Conservation (phyloP, 495 filamentous ascomycete genomes). For the Cetradonia linearis region DNA sequence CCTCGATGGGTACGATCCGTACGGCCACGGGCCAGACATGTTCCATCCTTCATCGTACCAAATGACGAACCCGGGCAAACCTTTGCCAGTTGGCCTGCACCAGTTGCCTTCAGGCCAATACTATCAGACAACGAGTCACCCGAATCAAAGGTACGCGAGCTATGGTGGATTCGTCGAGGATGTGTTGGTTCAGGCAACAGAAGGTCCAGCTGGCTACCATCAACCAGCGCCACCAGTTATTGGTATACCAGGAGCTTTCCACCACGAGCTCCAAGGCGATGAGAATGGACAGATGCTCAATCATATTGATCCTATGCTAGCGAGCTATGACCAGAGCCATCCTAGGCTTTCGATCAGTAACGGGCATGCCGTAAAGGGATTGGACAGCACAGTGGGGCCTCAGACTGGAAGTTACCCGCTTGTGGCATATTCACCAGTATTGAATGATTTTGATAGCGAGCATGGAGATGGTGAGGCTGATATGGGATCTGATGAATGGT, state of each 20-base stretch:
- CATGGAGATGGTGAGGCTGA: slow-evolving; percentile 12
- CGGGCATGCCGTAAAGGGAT: neutral
- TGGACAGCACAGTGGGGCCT: neutral
- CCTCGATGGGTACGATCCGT: slow-evolving; percentile 21
- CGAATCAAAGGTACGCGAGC: slow-evolving; percentile 30
- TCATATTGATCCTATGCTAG: slow-evolving; percentile 37
- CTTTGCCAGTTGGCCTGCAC: slow-evolving; percentile 45
- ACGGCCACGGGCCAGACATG: slow-evolving; percentile 17
- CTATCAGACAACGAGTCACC: slow-evolving; percentile 48
- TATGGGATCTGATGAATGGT: slow-evolving; percentile 20
- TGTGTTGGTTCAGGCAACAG: slow-evolving; percentile 39
- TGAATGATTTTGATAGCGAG: slow-evolving; percentile 16
- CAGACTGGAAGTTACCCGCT: slow-evolving; percentile 5
- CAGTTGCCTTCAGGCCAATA: slow-evolving; percentile 46
- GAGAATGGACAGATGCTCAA: slow-evolving; percentile 21
- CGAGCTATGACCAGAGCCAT: slow-evolving; percentile 19
- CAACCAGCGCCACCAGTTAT: slow-evolving; percentile 32
- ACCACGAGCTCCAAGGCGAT: slow-evolving; percentile 44
- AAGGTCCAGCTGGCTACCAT: slow-evolving; percentile 24
- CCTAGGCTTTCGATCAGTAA: slow-evolving; percentile 2
- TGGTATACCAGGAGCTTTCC: slow-evolving; percentile 44
- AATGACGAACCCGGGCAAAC: slow-evolving; percentile 50
- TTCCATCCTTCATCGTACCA: slow-evolving; percentile 47
- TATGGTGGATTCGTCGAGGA: slow-evolving; percentile 37
- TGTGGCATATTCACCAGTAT: slow-evolving; percentile 9